Evolutionary conservation across 306 rosid species (phyloP).

Genomic region (Boehmeria nivea): DNA sequence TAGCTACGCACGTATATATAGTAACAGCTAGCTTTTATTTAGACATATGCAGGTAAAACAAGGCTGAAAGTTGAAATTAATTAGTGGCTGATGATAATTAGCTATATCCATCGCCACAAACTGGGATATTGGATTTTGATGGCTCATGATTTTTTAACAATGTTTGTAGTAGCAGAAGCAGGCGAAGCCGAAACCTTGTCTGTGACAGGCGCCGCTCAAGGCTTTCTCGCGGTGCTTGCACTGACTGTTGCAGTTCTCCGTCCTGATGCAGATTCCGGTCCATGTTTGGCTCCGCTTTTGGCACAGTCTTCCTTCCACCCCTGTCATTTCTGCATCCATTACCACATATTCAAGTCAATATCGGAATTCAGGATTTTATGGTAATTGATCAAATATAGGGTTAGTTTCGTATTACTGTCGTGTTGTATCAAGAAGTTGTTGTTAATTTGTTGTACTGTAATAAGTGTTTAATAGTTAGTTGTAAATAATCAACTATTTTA

Average conservation of each 20-base stretch:
- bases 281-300: slow-evolving; percentile 26
- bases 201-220: slow-evolving; percentile 26
- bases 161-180: slow-evolving; percentile 41
- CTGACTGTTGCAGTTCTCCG: slow-evolving; percentile 22
- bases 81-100: not conserved
- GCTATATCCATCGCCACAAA: too few relatives aligned
- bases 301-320: slow-evolving; percentile 22
- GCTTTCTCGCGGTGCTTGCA: slow-evolving; percentile 35
- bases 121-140: too few relatives aligned
- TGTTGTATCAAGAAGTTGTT: too few relatives aligned
- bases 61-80: not conserved
- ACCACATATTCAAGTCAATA: too few relatives aligned
- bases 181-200: slow-evolving; percentile 23
- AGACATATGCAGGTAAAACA: not conserved
- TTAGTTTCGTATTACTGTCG: too few relatives aligned
- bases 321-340: not conserved
- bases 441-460: too few relatives aligned
- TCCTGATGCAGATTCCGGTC: slow-evolving; percentile 22
- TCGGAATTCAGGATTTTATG: too few relatives aligned
- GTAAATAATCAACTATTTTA: too few relatives aligned
- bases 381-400: too few relatives aligned
- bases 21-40: slow-evolving; percentile 1
- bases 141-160: slow-evolving; percentile 1
- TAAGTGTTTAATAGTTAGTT: too few relatives aligned
- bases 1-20: too few relatives aligned